These are phyloP conservation scores for Erysimum cheiri DNA, from an alignment of 441 rosid species.

Conservation along the genomic window DNA sequence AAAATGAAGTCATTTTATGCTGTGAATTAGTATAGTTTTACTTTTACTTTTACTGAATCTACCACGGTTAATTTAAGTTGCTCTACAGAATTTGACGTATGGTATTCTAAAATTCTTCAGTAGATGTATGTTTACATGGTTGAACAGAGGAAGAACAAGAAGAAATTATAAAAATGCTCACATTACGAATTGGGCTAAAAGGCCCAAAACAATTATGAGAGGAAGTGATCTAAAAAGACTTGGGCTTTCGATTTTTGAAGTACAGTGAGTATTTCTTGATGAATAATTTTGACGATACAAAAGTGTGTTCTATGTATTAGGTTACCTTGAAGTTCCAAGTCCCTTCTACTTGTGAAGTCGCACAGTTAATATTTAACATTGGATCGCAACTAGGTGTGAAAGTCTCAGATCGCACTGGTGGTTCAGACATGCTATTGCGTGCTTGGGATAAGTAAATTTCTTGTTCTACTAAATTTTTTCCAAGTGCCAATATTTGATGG, in stretches of 20 bases:
- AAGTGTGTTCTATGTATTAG: slow-evolving; percentile 40
- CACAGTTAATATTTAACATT: slow-evolving; percentile 82
- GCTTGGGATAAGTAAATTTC: slow-evolving; percentile 86
- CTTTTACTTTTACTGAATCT: no score
- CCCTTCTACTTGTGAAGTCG: slow-evolving; percentile 74
- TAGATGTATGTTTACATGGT: no score
- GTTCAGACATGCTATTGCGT: slow-evolving; percentile 79
- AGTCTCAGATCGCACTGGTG: slow-evolving; percentile 72
- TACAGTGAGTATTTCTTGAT: neutral
- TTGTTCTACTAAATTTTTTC: neutral
- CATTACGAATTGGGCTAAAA: neutral
- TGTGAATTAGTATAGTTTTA: no score
- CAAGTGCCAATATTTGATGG: slow-evolving; percentile 49
- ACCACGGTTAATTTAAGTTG: no score
- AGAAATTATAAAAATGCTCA: no score
- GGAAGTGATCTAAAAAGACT: neutral
- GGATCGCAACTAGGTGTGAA: slow-evolving; percentile 79
- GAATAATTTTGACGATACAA: neutral
- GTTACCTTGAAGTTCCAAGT: slow-evolving; percentile 82
- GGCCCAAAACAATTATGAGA: neutral
- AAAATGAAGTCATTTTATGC: neutral
- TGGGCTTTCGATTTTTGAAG: no score
- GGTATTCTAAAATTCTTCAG: no score
- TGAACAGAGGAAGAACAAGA: no score
- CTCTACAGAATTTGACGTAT: no score